A percentile compares a stretch with the other conserved stretches of the same genome.
phyloP scores from a whole-genome alignment of 2,329 filamentous ascomycete genomes.

The Aureobasidium pullulans region DNA sequence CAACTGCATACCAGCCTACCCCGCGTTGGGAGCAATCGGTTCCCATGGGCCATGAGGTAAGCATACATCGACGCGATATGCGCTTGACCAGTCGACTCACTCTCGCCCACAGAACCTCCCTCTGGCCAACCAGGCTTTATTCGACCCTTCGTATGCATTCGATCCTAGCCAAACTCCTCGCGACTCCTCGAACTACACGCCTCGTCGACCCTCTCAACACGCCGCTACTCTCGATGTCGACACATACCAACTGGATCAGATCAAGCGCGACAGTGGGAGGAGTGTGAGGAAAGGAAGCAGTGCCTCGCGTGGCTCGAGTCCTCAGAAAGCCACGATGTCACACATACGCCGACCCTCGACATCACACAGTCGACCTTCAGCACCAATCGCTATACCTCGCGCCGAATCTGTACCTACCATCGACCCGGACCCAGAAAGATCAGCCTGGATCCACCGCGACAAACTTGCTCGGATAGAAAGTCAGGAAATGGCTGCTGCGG shows the following conservation, averaged over 20 bases:
- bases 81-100: background rate
- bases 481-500: conserved; percentile 70
- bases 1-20: conserved; percentile 10
- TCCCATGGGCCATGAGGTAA: conserved; percentile 6
- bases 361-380: background rate
- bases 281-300: conserved; percentile 5
- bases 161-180: background rate
- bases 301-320: background rate
- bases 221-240: conserved; percentile 8
- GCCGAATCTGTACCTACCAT: background rate
- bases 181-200: background rate
- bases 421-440: conserved; percentile 41
- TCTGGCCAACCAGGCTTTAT: background rate
- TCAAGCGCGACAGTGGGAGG: conserved; percentile 4
- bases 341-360: background rate
- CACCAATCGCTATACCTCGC: background rate
- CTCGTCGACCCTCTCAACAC: conserved; percentile 2
- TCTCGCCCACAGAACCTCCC: background rate
- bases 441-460: conserved; percentile 80
- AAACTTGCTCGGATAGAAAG: conserved; percentile 77
- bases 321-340: background rate
- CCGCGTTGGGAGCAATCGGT: conserved; percentile 13
- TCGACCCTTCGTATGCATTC: conserved; percentile 3
- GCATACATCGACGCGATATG: background rate
- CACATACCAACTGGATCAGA: conserved; percentile 5